Conservation (phyloP, 2,329 filamentous ascomycete species). For the Paraphaeosphaeria sporulosa region DNA sequence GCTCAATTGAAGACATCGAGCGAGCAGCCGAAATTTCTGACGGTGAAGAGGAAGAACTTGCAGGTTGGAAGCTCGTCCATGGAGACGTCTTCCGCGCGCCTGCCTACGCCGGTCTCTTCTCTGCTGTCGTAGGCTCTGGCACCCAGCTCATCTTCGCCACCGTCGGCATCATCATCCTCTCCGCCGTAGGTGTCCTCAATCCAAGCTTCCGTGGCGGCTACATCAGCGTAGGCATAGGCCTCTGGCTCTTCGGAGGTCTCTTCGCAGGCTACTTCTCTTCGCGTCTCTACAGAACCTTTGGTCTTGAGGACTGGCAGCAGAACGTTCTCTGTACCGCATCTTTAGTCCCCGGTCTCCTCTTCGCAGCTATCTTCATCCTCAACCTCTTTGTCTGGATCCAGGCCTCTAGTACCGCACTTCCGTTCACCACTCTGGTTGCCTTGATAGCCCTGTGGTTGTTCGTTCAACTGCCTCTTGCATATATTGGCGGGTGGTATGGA, state of each 20-base stretch:
- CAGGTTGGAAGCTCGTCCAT: constrained; percentile 88
- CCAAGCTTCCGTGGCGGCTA: constrained; percentile 91
- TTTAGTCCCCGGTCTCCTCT: constrained; percentile 80
- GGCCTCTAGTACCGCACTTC: constrained; percentile 85
- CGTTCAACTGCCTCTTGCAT: constrained; percentile 85
- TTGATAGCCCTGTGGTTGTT: constrained; percentile 82
- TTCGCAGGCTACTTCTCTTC: constrained; percentile 91
- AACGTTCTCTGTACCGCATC: constrained; percentile 78
- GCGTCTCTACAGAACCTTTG: constrained; percentile 83
- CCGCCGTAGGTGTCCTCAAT: constrained; percentile 79
- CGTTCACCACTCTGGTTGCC: constrained; percentile 78
- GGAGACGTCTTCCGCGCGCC: constrained; percentile 87
- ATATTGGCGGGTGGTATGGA: constrained; percentile 79
- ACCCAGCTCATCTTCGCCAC: constrained; percentile 88
- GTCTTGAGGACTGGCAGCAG: constrained; percentile 74
- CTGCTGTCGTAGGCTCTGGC: constrained; percentile 82
- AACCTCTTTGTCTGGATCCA: constrained; percentile 93
- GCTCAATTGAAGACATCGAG: constrained; percentile 30
- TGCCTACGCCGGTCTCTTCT: constrained; percentile 73
- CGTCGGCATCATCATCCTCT: constrained; percentile 73
- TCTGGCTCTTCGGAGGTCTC: constrained; percentile 83
- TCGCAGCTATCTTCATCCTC: constrained; percentile 77
- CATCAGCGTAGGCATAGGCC: constrained; percentile 80
- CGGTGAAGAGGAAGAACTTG: constrained; percentile 79
- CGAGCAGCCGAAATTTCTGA: constrained; percentile 66